phyloP scores from a whole-genome alignment of 345 rosid genomes.

The Excoecaria agallocha region DNA sequence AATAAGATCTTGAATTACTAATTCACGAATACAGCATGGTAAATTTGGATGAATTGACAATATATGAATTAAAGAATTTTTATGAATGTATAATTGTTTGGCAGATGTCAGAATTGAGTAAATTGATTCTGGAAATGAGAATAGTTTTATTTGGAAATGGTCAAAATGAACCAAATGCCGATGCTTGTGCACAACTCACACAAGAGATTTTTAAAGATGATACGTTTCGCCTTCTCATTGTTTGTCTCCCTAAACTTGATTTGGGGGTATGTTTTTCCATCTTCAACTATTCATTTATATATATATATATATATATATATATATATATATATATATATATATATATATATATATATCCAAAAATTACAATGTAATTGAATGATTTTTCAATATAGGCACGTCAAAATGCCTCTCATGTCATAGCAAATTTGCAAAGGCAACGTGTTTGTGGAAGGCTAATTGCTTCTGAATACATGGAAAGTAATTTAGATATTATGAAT shows the following conservation, averaged over 20 bases:
- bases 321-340: too few species aligned
- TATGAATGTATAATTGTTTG: neutral
- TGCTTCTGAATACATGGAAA: constrained; percentile 43
- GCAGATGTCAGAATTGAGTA: constrained; percentile 75
- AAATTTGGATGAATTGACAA: neutral
- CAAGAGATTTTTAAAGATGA: constrained; percentile 82
- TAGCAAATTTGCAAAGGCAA: constrained; percentile 23
- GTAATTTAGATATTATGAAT: constrained; percentile 41
- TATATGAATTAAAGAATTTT: too few species aligned
- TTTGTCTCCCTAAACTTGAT: constrained; percentile 71
- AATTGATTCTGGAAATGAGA: constrained; percentile 70
- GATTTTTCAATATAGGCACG: constrained; percentile 32
- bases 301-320: too few species aligned
- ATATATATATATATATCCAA: neutral
- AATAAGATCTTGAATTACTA: too few species aligned
- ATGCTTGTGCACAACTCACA: constrained; percentile 82
- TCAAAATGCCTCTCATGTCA: constrained; percentile 38
- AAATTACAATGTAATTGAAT: neutral
- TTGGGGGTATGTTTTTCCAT: constrained; percentile 55
- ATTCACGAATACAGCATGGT: neutral
- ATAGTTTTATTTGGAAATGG: constrained; percentile 79
- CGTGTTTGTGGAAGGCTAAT: constrained; percentile 36
- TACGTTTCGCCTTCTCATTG: constrained; percentile 60
- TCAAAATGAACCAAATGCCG: constrained; percentile 78
- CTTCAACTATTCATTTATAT: neutral